These are phyloP conservation scores for Stylosanthes scabra DNA, from an alignment of 331 rosid species.

Conservation along the genomic window DNA sequence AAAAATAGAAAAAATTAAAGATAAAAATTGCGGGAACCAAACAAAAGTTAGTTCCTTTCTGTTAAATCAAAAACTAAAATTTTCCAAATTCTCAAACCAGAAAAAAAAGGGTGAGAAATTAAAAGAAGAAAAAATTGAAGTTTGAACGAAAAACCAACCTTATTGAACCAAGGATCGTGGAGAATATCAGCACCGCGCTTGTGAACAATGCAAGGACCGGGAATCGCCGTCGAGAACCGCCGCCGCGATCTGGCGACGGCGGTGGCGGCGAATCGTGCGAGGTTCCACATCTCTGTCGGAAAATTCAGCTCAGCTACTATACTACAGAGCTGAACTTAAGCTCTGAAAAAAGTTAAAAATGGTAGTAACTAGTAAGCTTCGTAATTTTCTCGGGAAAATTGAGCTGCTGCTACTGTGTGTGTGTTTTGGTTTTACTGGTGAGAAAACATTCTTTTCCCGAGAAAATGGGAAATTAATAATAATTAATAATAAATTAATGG, in stretches of 20 bases:
- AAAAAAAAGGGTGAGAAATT: neutral
- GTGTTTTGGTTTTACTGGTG: slow-evolving; percentile 3
- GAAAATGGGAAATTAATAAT: slow-evolving; percentile 5
- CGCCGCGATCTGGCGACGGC: slow-evolving; percentile 67
- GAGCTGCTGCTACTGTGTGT: neutral
- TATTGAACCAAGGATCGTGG: slow-evolving; percentile 99
- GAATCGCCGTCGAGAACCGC: slow-evolving; percentile 78
- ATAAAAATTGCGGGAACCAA: neutral
- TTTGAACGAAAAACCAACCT: slow-evolving; percentile 53
- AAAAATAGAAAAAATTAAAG: neutral
- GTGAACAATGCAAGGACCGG: slow-evolving; percentile 93
- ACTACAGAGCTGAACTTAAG: neutral
- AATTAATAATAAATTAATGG: neutral
- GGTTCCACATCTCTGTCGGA: slow-evolving; percentile 68
- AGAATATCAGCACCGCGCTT: slow-evolving; percentile 99
- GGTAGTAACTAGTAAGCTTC: neutral
- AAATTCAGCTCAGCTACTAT: too few relatives aligned
- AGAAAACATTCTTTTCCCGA: slow-evolving; percentile 17
- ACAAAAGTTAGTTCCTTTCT: neutral
- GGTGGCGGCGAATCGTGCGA: slow-evolving; percentile 67
- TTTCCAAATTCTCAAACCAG: neutral
- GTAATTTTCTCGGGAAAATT: slow-evolving; percentile 4
- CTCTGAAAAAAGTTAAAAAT: neutral
- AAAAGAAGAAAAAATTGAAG: neutral
- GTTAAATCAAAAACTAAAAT: neutral